A percentile compares a stretch with the other conserved stretches of the same genome.
phyloP scores from a whole-genome alignment of 1,284 basidiomycete species.

The Pholiota adiposa region DNA sequence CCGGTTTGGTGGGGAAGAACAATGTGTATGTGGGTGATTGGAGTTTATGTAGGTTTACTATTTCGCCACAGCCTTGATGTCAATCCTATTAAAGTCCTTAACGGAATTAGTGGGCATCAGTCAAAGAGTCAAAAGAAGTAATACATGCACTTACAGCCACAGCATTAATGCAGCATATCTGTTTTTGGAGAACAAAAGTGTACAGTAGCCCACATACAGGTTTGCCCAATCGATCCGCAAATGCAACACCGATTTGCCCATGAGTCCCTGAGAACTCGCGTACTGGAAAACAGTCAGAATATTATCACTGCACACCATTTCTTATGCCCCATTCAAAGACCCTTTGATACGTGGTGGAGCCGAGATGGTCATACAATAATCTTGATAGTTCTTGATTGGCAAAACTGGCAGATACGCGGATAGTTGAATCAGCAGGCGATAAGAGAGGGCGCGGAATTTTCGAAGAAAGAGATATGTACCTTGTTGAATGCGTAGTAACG shows the following conservation, averaged over 20 bases:
- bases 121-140: background rate
- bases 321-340: background rate
- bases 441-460: background rate
- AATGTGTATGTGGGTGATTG: background rate
- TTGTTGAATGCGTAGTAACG: background rate
- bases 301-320: background rate
- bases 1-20: no score
- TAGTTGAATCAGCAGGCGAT: background rate
- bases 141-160: background rate
- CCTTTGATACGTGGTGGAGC: background rate
- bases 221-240: background rate
- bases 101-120: background rate
- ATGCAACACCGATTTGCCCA: no score
- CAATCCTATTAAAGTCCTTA: background rate
- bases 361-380: background rate
- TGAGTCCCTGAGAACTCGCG: background rate
- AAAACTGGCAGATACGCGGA: background rate
- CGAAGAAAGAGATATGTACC: background rate
- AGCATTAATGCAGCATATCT: background rate
- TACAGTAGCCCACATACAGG: background rate
- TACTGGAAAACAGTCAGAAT: background rate
- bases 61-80: background rate
- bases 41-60: background rate
- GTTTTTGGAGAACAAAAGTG: background rate
- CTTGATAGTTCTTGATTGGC: no score